Conservation (phyloP, 148 eudicot genomes). For the Mesembryanthemum crystallinum region DNA sequence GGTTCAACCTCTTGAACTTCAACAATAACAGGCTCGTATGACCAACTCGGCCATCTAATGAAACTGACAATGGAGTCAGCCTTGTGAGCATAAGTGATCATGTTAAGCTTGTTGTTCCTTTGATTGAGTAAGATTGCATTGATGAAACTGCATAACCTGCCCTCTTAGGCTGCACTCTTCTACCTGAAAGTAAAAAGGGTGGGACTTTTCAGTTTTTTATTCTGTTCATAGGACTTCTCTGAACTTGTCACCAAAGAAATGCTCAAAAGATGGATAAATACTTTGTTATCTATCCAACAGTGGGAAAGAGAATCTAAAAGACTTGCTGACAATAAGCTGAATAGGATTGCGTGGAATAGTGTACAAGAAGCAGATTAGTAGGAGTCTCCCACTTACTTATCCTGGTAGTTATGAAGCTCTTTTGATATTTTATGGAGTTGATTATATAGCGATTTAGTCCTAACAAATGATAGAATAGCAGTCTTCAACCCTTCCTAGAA, state of each 20-base stretch:
- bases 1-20: neutral
- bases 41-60: neutral
- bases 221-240: neutral
- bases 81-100: neutral
- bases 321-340: too few relatives aligned
- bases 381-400: too few relatives aligned
- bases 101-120: conserved; percentile 14
- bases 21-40: neutral
- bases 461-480: too few relatives aligned
- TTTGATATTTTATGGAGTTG: too few relatives aligned
- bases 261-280: too few relatives aligned
- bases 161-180: conserved; percentile 75
- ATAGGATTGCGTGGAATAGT: too few relatives aligned
- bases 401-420: too few relatives aligned
- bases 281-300: too few relatives aligned
- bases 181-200: conserved; percentile 37
- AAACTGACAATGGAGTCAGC: neutral
- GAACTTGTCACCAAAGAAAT: neutral
- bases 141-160: conserved; percentile 48
- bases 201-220: neutral
- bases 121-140: conserved; percentile 15
- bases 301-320: too few relatives aligned
- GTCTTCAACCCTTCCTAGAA: too few relatives aligned
- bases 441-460: too few relatives aligned
- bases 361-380: too few relatives aligned